phyloP scores from a whole-genome alignment of 2,329 filamentous ascomycete genomes.

The Hypoxylon sp. region DNA sequence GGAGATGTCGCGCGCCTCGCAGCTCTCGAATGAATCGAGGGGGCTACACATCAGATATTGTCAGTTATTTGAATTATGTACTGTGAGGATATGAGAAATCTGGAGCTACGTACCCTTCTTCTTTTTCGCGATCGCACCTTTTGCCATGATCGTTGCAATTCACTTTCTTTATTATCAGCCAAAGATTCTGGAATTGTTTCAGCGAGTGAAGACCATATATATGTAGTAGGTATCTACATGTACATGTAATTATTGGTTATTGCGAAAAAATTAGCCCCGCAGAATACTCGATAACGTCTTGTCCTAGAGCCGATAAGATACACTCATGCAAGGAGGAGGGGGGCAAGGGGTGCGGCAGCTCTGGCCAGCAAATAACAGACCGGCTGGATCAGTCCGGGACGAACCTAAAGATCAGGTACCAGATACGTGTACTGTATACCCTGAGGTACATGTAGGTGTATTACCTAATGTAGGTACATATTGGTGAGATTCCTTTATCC shows the following conservation, averaged over 20 bases:
- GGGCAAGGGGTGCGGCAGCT: constrained; percentile 6
- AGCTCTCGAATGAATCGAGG: constrained; percentile 80
- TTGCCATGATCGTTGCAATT: constrained; percentile 52
- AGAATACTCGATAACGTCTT: constrained; percentile 11
- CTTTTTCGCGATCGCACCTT: constrained; percentile 55
- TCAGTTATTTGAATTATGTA: constrained; percentile 24
- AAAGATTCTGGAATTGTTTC: background rate
- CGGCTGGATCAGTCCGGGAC: background rate
- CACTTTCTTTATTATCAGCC: background rate
- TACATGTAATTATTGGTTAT: background rate
- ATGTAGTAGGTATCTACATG: no score
- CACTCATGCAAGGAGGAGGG: constrained; percentile 10
- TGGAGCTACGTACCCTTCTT: constrained; percentile 47
- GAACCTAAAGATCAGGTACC: background rate
- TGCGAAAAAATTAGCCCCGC: constrained; percentile 31
- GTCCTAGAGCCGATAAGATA: constrained; percentile 7
- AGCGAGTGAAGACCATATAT: background rate
- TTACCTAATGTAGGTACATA: no score
- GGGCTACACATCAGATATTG: constrained; percentile 59
- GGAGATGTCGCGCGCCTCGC: constrained; percentile 80
- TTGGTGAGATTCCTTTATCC: constrained; percentile 13
- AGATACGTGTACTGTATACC: background rate
- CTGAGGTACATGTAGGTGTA: background rate
- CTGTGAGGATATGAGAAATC: background rate
- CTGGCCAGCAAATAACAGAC: constrained; percentile 7